A percentile compares a stretch with the other conserved stretches of the same genome.
phyloP scores from a whole-genome alignment of 768 basidiomycete species.

The Russula abietina region DNA sequence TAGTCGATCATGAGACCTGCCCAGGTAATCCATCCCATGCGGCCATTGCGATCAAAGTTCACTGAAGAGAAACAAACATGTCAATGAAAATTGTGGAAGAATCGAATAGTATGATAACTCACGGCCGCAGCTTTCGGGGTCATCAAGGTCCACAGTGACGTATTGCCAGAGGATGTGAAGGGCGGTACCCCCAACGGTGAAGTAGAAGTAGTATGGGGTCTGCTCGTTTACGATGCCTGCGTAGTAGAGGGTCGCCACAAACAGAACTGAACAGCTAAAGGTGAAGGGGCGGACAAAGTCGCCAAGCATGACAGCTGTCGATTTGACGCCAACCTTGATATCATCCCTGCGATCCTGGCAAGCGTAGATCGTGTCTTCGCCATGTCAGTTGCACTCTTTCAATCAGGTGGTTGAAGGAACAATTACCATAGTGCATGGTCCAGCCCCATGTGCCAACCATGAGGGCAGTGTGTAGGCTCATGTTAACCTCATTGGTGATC shows the following conservation, averaged over 20 bases:
- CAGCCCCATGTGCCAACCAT: conserved; percentile 30
- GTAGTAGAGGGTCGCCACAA: conserved; percentile 47
- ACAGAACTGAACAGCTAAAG: conserved; percentile 44
- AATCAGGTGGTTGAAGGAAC: not conserved
- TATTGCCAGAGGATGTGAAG: conserved; percentile 28
- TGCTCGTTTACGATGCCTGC: conserved; percentile 43
- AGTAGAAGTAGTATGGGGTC: conserved; percentile 24
- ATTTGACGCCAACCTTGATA: conserved; percentile 61
- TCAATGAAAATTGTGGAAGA: not conserved
- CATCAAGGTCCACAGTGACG: conserved; percentile 25
- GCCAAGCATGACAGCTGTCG: conserved; percentile 71
- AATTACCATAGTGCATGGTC: conserved; percentile 40
- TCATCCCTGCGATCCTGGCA: conserved; percentile 76
- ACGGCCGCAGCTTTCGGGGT: conserved; percentile 24
- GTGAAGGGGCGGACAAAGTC: conserved; percentile 53
- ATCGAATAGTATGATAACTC: not conserved
- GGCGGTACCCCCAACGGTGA: conserved; percentile 25
- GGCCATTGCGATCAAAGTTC: conserved; percentile 24
- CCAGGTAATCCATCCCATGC: conserved; percentile 25
- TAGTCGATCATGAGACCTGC: conserved; percentile 26
- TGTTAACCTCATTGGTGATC: conserved; percentile 33
- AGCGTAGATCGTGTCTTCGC: conserved; percentile 60
- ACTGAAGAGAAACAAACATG: conserved; percentile 1
- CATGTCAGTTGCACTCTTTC: not conserved
- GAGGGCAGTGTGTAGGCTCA: conserved; percentile 18